Evolutionary conservation across 139 green algal species (phyloP).

Genomic region (Eudorina sp.): DNA sequence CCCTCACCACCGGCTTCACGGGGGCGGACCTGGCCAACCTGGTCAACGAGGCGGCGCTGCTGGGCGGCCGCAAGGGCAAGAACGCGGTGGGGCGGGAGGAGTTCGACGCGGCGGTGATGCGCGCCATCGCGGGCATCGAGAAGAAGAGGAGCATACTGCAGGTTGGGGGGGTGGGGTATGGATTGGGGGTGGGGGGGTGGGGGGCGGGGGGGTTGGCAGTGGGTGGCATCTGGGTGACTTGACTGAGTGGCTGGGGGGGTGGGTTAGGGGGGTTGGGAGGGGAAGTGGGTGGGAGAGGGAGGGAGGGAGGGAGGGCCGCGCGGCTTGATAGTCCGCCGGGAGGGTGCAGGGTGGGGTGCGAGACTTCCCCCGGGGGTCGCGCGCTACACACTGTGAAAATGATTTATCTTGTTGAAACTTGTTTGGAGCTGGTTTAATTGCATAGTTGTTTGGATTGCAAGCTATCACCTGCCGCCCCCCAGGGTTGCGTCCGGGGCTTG

Average conservation of each 20-base stretch:
- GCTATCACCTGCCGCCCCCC: too few relatives aligned
- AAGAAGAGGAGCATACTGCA: slow-evolving; percentile 91
- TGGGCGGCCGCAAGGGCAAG: slow-evolving; percentile 69
- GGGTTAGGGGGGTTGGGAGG: background rate
- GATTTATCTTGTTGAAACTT: too few relatives aligned
- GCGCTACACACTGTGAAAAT: too few relatives aligned
- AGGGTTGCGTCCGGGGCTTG: too few relatives aligned
- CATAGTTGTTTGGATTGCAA: too few relatives aligned
- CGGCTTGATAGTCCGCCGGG: background rate
- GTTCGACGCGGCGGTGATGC: slow-evolving; percentile 85
- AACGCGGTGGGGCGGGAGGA: slow-evolving; percentile 66
- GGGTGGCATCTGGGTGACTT: background rate
- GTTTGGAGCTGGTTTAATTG: too few relatives aligned
- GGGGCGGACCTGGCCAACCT: slow-evolving; percentile 86
- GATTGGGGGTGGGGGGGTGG: background rate
- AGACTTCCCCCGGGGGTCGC: too few relatives aligned
- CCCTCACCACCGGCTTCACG: slow-evolving; percentile 80
- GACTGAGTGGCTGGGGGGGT: background rate
- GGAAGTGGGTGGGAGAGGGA: background rate
- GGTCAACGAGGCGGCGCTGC: slow-evolving; percentile 77
- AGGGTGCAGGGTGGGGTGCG: too few relatives aligned
- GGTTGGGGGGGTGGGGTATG: background rate
- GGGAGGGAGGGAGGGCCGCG: background rate
- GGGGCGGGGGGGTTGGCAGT: background rate
- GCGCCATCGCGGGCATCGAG: slow-evolving; percentile 90